Conservation (phyloP, 257 asterid genomes). For the Solanum appendiculatum region DNA sequence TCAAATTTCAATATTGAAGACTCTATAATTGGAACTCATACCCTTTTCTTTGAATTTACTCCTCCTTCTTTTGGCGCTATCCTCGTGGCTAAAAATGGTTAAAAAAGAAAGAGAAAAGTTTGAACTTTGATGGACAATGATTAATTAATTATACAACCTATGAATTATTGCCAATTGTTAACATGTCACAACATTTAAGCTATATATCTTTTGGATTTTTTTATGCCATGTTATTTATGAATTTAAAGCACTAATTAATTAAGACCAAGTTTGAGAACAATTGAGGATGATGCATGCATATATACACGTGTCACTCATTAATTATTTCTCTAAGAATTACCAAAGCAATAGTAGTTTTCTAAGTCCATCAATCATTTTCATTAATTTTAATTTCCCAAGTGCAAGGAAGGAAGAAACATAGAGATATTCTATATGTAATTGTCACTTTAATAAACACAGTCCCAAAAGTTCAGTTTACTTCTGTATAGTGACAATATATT, state of each 20-base stretch:
- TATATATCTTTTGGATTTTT: not conserved
- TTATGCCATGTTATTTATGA: not conserved
- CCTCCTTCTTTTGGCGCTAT: not conserved
- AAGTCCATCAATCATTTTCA: not conserved
- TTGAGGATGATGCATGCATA: not conserved
- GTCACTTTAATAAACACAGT: not conserved
- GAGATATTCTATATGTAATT: not conserved
- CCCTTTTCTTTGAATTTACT: not conserved
- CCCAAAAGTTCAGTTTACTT: not conserved
- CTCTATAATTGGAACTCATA: not conserved
- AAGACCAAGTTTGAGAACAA: not conserved
- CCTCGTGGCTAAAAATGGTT: not conserved
- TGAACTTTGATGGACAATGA: not conserved
- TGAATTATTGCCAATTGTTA: not conserved
- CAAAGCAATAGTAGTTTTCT: not conserved
- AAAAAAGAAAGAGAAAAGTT: not conserved
- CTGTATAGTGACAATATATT: not conserved
- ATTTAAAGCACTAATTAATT: not conserved
- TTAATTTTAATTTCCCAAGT: not conserved
- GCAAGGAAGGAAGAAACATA: not conserved
- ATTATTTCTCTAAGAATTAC: not conserved
- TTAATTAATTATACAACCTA: not conserved
- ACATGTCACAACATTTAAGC: not conserved
- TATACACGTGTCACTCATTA: not conserved
- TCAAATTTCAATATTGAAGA: not conserved